phyloP scores from a whole-genome alignment of 1,284 basidiomycete species.

The Melampsora larici-populina region DNA sequence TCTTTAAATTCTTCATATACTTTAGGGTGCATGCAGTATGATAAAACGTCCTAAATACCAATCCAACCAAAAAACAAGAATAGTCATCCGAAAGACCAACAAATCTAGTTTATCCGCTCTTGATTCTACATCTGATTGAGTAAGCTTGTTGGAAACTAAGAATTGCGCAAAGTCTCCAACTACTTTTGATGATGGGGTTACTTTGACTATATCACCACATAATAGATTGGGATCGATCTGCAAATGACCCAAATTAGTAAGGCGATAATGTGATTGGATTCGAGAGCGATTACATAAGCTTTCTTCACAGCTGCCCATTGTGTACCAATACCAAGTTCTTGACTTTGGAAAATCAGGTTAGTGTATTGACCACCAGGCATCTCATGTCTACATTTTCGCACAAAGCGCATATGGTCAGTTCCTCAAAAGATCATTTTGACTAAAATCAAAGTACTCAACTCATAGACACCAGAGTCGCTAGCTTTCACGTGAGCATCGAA shows the following conservation, averaged over 20 bases:
- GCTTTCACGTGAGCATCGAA: constrained; percentile 99
- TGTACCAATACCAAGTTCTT: constrained; percentile 91
- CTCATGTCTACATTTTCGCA: constrained; percentile 97
- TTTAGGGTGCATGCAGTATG: constrained; percentile 95
- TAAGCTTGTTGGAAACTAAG: too few species aligned
- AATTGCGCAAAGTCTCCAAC: too few species aligned
- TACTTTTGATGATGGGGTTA: too few species aligned
- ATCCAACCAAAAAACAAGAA: background rate
- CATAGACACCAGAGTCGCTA: constrained; percentile 58
- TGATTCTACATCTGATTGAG: constrained; percentile 78
- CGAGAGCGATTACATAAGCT: constrained; percentile 8
- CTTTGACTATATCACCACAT: constrained; percentile 99
- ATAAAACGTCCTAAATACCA: constrained; percentile 69
- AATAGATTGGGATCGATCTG: constrained; percentile 56
- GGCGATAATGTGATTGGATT: background rate
- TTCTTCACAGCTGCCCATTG: constrained; percentile 97
- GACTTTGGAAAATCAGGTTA: constrained; percentile 81
- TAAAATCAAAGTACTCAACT: constrained; percentile 13
- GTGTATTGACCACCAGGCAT: constrained; percentile 85
- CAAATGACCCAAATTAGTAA: background rate
- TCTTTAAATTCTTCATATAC: constrained; percentile 53
- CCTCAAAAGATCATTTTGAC: background rate
- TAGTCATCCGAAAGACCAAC: constrained; percentile 48
- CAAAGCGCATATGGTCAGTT: constrained; percentile 59
- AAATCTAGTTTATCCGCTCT: constrained; percentile 89